Percentiles rank a stretch among this genome's conserved stretches.
Evolutionary conservation across 305 asterid genomes (phyloP).

Genomic region (Plantago rigida): DNA sequence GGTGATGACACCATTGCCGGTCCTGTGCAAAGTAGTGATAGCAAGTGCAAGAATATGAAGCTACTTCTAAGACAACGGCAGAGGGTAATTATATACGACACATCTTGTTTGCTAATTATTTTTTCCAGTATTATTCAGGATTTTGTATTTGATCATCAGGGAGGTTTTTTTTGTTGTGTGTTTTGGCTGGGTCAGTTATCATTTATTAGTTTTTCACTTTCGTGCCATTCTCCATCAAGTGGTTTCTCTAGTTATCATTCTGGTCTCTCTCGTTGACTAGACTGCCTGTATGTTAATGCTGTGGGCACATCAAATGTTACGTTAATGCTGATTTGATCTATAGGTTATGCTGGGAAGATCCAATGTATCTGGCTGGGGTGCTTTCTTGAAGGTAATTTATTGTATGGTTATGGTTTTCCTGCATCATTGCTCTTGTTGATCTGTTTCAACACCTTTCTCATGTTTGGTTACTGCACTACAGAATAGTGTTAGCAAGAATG

Average conservation of each 20-base stretch:
- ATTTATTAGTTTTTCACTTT: not conserved
- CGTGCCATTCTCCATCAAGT: not conserved
- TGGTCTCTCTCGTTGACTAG: slow-evolving; percentile 15
- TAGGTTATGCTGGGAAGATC: slow-evolving; percentile 91
- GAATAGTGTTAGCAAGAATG: slow-evolving; percentile 82
- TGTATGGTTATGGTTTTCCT: slow-evolving; percentile 9
- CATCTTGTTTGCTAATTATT: not conserved
- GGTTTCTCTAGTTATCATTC: slow-evolving; percentile 4
- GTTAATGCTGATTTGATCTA: slow-evolving; percentile 21
- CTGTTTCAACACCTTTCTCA: slow-evolving; percentile 20
- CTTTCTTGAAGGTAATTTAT: slow-evolving; percentile 79
- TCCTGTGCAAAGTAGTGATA: slow-evolving; percentile 82
- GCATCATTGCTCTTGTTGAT: slow-evolving; percentile 17
- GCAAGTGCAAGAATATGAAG: slow-evolving; percentile 88
- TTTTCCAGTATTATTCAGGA: slow-evolving; percentile 1
- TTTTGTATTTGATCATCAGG: no score
- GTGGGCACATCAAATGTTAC: slow-evolving; percentile 12
- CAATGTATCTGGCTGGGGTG: slow-evolving; percentile 96
- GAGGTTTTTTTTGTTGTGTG: no score
- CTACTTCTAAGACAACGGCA: slow-evolving; percentile 93
- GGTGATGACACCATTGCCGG: slow-evolving; percentile 86
- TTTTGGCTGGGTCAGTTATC: no score
- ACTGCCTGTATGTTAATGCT: slow-evolving; percentile 12
- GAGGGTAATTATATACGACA: slow-evolving; percentile 46
- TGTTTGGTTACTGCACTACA: slow-evolving; percentile 27